These are phyloP conservation scores for Tolypocladium album DNA, from an alignment of 2,329 filamentous ascomycete species.

Conservation along the genomic window DNA sequence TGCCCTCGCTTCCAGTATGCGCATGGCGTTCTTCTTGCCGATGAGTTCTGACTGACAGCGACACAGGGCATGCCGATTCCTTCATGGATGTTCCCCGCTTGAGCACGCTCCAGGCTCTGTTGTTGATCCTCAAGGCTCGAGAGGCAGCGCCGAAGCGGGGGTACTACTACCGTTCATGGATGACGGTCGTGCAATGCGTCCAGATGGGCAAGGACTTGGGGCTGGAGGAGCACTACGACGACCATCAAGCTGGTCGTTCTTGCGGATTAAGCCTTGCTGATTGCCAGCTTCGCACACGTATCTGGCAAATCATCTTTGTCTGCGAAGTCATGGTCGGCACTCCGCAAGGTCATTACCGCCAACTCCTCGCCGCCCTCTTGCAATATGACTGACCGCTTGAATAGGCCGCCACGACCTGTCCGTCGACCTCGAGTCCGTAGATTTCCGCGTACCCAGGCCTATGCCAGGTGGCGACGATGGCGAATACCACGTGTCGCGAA, in stretches of 20 bases:
- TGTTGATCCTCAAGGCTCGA: conserved; percentile 81
- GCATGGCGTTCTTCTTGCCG: not conserved
- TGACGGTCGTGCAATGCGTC: conserved; percentile 83
- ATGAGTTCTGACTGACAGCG: not conserved
- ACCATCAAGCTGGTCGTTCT: conserved; percentile 59
- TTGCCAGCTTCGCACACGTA: conserved; percentile 71
- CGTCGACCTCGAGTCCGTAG: conserved; percentile 64
- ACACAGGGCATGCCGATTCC: conserved; percentile 71
- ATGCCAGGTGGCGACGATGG: conserved; percentile 58
- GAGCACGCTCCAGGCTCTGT: conserved; percentile 81
- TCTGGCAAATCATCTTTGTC: conserved; percentile 83
- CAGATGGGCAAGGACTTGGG: conserved; percentile 90
- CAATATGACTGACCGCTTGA: conserved; percentile 5
- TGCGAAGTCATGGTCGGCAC: conserved; percentile 90
- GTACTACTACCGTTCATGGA: conserved; percentile 97
- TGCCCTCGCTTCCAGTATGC: conserved; percentile 69
- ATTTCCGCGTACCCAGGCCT: conserved; percentile 56
- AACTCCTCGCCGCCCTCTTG: not conserved
- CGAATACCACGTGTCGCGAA: conserved; percentile 69
- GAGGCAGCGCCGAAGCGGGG: conserved; percentile 88
- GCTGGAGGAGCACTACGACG: conserved; percentile 74
- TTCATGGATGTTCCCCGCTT: conserved; percentile 88
- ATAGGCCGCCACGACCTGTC: conserved; percentile 68
- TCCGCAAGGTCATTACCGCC: conserved; percentile 58
- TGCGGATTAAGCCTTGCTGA: conserved; percentile 64